Conservation (phyloP, 2,329 filamentous ascomycete species). For the Akanthomyces muscarius region DNA sequence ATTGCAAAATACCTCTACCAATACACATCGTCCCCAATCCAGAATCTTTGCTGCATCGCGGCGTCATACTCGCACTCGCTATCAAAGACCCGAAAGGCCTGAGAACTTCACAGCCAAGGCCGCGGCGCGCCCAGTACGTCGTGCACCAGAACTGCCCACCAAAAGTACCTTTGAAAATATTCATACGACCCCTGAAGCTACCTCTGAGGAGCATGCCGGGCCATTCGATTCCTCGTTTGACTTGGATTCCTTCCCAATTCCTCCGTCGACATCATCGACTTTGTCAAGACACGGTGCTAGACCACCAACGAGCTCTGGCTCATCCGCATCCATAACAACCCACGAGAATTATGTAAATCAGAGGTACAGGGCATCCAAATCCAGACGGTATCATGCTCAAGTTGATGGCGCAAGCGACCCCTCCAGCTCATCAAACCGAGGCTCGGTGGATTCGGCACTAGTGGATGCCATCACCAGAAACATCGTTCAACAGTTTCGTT, state of each 20-base stretch:
- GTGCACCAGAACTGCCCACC: not conserved
- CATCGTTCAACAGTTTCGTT: constrained; percentile 41
- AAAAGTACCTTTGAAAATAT: constrained; percentile 7
- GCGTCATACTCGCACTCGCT: constrained; percentile 24
- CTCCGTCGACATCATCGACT: constrained; percentile 19
- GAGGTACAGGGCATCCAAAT: not conserved
- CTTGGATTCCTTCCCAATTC: constrained; percentile 24
- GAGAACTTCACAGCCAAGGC: not conserved
- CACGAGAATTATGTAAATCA: not conserved
- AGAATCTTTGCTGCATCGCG: constrained; percentile 28
- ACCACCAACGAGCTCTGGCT: not conserved
- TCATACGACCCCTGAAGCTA: constrained; percentile 6
- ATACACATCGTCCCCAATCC: constrained; percentile 24
- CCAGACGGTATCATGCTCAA: not conserved
- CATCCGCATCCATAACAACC: not conserved
- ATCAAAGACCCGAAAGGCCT: constrained; percentile 10
- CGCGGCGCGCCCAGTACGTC: not conserved
- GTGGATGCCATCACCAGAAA: constrained; percentile 44
- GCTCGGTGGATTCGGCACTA: constrained; percentile 35
- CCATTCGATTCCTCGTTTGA: constrained; percentile 23
- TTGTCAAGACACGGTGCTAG: not conserved
- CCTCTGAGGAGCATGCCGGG: not conserved
- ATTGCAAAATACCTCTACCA: constrained; percentile 18
- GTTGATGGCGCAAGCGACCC: constrained; percentile 12
- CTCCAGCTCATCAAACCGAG: constrained; percentile 26